These are phyloP conservation scores for Gynandropsis gynandra DNA, from an alignment of 345 rosid species.

Conservation along the genomic window DNA sequence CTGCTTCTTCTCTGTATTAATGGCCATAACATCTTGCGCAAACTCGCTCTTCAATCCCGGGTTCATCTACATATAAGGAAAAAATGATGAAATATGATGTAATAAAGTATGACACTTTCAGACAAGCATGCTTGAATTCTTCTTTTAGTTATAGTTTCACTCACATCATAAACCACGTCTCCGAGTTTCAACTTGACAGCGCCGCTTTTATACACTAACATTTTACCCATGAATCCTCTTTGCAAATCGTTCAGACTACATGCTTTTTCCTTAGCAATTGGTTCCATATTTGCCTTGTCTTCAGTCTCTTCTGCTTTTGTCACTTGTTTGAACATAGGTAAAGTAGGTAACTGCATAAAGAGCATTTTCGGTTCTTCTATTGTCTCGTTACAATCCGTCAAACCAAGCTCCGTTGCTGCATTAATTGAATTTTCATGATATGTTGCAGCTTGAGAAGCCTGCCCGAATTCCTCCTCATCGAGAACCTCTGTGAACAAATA, in stretches of 20 bases:
- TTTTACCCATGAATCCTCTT: conserved; percentile 76
- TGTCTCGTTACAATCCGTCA: conserved; percentile 40
- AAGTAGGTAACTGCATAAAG: conserved; percentile 60
- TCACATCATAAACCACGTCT: conserved; percentile 57
- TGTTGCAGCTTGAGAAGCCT: conserved; percentile 19
- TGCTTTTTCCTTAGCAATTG: conserved; percentile 3
- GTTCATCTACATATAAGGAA: conserved; percentile 41
- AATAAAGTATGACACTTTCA: not conserved
- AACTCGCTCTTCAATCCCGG: conserved; percentile 52
- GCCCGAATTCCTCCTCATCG: conserved; percentile 66
- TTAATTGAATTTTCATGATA: conserved; percentile 43
- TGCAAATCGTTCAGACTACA: conserved; percentile 44
- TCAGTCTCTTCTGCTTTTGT: conserved; percentile 31
- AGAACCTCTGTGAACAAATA: conserved; percentile 47
- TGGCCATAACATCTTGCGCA: conserved; percentile 58
- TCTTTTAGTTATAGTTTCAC: conserved; percentile 15
- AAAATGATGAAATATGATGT: not conserved
- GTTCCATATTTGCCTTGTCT: conserved; percentile 17
- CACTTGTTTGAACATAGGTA: conserved; percentile 48
- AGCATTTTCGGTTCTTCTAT: conserved; percentile 43
- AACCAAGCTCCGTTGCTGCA: conserved; percentile 44
- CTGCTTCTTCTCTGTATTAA: conserved; percentile 41
- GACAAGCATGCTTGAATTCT: not conserved
- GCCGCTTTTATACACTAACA: conserved; percentile 76
- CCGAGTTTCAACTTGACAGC: conserved; percentile 82